Evolutionary conservation across 2,329 filamentous ascomycete genomes (phyloP).

Genomic region (Claviceps cyperi): DNA sequence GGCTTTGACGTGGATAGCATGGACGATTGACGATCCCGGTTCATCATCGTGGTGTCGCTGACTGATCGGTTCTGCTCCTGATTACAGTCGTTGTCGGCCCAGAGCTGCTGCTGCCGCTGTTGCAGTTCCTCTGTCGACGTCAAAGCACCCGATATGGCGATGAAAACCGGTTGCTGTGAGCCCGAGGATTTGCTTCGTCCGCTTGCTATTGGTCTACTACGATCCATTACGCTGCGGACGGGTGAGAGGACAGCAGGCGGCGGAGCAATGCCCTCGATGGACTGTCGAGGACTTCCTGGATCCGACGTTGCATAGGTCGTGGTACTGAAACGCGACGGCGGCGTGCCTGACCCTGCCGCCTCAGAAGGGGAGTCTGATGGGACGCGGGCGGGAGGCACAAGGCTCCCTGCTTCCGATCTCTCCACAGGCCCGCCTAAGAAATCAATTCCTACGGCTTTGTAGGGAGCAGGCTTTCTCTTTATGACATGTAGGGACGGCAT

Average conservation of each 20-base stretch:
- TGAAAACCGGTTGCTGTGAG: slow-evolving; percentile 14
- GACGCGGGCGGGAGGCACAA: slow-evolving; percentile 4
- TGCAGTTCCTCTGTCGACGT: not conserved
- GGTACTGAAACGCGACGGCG: slow-evolving; percentile 47
- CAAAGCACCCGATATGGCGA: slow-evolving; percentile 14
- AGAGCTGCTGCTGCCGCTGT: not conserved
- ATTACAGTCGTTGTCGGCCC: not conserved
- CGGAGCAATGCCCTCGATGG: slow-evolving; percentile 12
- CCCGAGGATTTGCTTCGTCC: slow-evolving; percentile 10
- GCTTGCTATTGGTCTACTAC: slow-evolving; percentile 17
- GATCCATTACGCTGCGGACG: slow-evolving; percentile 17
- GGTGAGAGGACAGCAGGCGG: slow-evolving; percentile 13
- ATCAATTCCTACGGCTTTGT: not conserved
- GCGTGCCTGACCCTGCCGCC: slow-evolving; percentile 29
- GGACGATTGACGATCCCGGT: slow-evolving; percentile 14
- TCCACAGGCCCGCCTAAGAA: slow-evolving; percentile 11
- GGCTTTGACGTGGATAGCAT: slow-evolving; percentile 36
- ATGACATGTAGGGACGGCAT: slow-evolving; percentile 23
- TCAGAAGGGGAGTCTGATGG: slow-evolving; percentile 11
- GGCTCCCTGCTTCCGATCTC: slow-evolving; percentile 1
- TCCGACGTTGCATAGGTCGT: slow-evolving; percentile 44
- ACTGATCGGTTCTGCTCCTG: slow-evolving; percentile 1
- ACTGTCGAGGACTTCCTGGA: slow-evolving; percentile 14
- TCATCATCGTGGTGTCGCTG: slow-evolving; percentile 3
- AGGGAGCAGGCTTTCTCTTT: slow-evolving; percentile 30